Base-by-base conservation (phyloP, 495 filamentous ascomycete species). In the Penicillium simplicissimum region DNA sequence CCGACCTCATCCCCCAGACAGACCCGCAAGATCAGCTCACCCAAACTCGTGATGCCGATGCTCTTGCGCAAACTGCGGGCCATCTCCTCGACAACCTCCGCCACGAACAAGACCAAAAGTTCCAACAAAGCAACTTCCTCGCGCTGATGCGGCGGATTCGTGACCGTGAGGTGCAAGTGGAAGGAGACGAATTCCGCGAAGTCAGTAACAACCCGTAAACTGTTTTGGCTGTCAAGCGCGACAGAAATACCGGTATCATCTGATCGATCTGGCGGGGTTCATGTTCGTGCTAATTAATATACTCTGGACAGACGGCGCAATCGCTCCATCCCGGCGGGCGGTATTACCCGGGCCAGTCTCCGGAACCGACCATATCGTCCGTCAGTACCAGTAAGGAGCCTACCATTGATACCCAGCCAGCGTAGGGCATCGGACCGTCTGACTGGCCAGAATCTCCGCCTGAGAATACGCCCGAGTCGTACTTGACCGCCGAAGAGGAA, bases 81-180 rank as follows among this genome's bases (percentile, higher is more conserved):
- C 77, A 87, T 49, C 76, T 95, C 5, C 78, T 95, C 4, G 83
- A 90, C n/a, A 87, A 81, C 42, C 81, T 95, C 10, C 79, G 84
- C 34, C 76, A 87, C 61, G 86, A 95, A 55, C 80, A 83, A 62
- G 87, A 79, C 60, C 68, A 84, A 53, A 93, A 95, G 65, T 93
- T 93, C 68, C 84, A 88, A 67, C 81, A 92, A 66, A 92, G 90
- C 71, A 85, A 84, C 57, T 95, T 95, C 66, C 79, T 93, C 17
- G 82, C 82, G 9, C 72, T 95, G 64, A 93, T 95, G 91, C 85
- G 89, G 33, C 80, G 81, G 55, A 77, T 84, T 60, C 76, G 82
- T 48, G 82, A 84, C 68, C 78, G 75, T 25, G 81, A 84, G 66
- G 81, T 84, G 21, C 74, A 80, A 59, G 72, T 84, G 55, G 74